Evolutionary conservation across 768 basidiomycete genomes (phyloP).

Genomic region (Xanthoconium purpureum): DNA sequence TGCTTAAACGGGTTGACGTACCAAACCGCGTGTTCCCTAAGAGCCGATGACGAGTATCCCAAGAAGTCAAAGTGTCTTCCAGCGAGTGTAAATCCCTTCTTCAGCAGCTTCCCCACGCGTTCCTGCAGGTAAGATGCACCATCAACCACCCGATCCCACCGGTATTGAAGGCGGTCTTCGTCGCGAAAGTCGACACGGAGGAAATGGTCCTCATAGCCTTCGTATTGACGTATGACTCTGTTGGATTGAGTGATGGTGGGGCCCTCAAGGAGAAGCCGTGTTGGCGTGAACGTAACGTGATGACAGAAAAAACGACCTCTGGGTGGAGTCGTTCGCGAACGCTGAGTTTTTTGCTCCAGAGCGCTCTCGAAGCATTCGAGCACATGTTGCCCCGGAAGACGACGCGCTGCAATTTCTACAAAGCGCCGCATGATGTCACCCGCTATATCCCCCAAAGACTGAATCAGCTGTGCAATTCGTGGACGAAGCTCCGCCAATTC

Average conservation of each 20-base stretch:
- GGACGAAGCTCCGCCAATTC: slow-evolving; percentile 51
- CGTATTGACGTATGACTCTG: slow-evolving; percentile 69
- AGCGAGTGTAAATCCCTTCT: slow-evolving; percentile 64
- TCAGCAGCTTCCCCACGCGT: slow-evolving; percentile 57
- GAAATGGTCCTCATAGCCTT: slow-evolving; percentile 61
- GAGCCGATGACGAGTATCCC: slow-evolving; percentile 76
- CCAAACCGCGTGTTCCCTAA: slow-evolving; percentile 83
- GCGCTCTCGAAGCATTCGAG: slow-evolving; percentile 45
- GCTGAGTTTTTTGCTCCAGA: slow-evolving; percentile 14
- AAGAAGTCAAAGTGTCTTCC: slow-evolving; percentile 76
- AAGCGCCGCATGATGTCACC: slow-evolving; percentile 55
- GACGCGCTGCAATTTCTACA: slow-evolving; percentile 44
- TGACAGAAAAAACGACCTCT: slow-evolving; percentile 58
- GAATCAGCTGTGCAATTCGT: slow-evolving; percentile 41
- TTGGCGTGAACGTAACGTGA: slow-evolving; percentile 76
- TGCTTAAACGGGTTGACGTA: slow-evolving; percentile 65
- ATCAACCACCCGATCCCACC: slow-evolving; percentile 68
- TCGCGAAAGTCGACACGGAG: slow-evolving; percentile 83
- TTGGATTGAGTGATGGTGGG: slow-evolving; percentile 77
- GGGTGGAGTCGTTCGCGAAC: slow-evolving; percentile 24
- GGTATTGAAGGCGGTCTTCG: slow-evolving; percentile 72
- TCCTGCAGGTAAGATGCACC: slow-evolving; percentile 51
- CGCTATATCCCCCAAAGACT: slow-evolving; percentile 34
- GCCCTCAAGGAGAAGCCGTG: slow-evolving; percentile 70
- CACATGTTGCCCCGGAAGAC: slow-evolving; percentile 42